phyloP scores from a whole-genome alignment of 164 flowering plant genomes.

The Stephania yunnanensis region DNA sequence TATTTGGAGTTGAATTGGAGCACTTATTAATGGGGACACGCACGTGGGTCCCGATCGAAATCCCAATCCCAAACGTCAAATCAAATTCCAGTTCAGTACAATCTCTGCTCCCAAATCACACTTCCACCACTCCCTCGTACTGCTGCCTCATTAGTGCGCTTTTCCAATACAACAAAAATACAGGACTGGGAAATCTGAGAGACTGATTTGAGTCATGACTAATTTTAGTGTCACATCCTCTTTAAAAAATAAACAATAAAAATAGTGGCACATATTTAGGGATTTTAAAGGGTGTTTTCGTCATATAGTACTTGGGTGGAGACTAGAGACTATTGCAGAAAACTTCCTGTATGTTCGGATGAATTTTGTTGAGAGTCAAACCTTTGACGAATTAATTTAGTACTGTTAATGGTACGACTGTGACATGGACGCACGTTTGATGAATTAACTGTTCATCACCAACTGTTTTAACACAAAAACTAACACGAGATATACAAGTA shows the following conservation, averaged over 20 bases:
- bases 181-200: too few relatives aligned
- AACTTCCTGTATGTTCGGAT: conserved; percentile 1
- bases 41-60: conserved; percentile 3
- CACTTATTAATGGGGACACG: not conserved
- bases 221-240: not conserved
- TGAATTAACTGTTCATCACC: not conserved
- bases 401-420: not conserved
- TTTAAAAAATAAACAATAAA: not conserved
- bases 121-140: not conserved
- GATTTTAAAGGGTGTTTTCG: not conserved
- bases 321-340: not conserved
- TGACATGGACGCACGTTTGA: not conserved
- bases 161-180: not conserved
- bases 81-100: conserved; percentile 5
- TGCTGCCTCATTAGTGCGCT: not conserved
- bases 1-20: not conserved
- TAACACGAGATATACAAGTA: too few relatives aligned
- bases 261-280: not conserved
- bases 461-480: too few relatives aligned
- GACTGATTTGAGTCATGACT: not conserved
- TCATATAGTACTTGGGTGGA: not conserved
- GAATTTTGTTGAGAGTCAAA: not conserved
- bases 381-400: not conserved
- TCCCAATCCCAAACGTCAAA: conserved; percentile 13
- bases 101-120: not conserved